Conservation (phyloP, 2,329 filamentous ascomycete species). For the Colletotrichum aenigma region DNA sequence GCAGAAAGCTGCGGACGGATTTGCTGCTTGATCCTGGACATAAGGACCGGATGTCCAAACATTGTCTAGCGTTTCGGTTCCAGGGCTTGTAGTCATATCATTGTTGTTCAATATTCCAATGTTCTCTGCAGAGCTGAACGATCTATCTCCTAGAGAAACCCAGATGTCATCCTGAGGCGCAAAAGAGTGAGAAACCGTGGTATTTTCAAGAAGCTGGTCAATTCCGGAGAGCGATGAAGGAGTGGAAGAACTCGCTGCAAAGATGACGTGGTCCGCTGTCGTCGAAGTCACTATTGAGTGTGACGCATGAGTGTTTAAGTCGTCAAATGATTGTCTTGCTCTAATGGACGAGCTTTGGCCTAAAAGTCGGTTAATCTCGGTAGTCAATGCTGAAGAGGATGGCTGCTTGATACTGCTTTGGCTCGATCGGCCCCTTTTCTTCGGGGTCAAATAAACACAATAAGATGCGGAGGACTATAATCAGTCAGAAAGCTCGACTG, state of each 20-base stretch:
- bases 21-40: background rate
- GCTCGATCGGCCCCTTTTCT: background rate
- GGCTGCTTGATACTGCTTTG: background rate
- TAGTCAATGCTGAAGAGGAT: background rate
- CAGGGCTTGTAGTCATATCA: background rate
- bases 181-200: background rate
- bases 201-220: background rate
- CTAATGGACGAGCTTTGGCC: background rate
- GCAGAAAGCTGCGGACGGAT: background rate
- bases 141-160: background rate
- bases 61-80: background rate
- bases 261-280: background rate
- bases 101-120: background rate
- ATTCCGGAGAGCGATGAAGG: background rate
- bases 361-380: background rate
- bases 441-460: background rate
- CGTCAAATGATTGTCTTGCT: background rate
- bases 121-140: background rate
- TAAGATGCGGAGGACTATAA: background rate
- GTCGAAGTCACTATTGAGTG: background rate
- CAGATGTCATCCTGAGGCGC: background rate
- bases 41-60: background rate
- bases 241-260: background rate
- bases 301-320: background rate
- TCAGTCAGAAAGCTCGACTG: background rate